Evolutionary conservation across 257 asterid genomes (phyloP), one percentile per base, ranked within the genome.

Genomic region (Solanum arcanum): DNA sequence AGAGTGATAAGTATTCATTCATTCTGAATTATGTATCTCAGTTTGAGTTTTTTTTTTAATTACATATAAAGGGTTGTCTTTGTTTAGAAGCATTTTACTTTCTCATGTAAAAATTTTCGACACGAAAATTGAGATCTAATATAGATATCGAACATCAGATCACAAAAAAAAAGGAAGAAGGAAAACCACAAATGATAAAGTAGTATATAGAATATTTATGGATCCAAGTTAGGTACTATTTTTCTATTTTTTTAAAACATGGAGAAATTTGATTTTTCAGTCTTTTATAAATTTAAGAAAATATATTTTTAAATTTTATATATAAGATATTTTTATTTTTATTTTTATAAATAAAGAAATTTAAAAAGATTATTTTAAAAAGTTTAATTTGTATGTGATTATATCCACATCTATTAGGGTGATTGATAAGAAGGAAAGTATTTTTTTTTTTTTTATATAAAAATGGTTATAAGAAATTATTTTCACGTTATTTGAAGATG

Each of bases 121-220:
- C 2, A 18, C 0, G 1, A 18, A 56, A 56, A 1, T 20, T 0
- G 1, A 2, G 1, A 0, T 56, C 12, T 0, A 56, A 56, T 56
- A 56, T 56, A 20, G 0, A 20, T 56, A 56, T 3, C 25, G 5
- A 0, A 56, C 4, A 56, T 7, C 5, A 0, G 0, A 56, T 20
- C 0, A 7, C 2, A 20, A 0, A 18, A 18, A 56, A 6, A 18
- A 56, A 56, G 21, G 5, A 44, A 7, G 1, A 56, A 20, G 12
- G 66, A n/a, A 62, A n/a, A 62, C 7, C 31, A 62, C 31, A 11
- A 62, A 23, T n/a, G 29, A 62, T 62, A 11, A 62, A 62, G 31
- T n/a, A 62, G 70, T n/a, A n/a, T 12, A 62, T 62, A 62, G 8
- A 62, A 62, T 62, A 31, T 62, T 62, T 9, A 11, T 10, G 33